Evolutionary conservation across 495 filamentous ascomycete species (phyloP).

Genomic region (Penicillium nucicola): DNA sequence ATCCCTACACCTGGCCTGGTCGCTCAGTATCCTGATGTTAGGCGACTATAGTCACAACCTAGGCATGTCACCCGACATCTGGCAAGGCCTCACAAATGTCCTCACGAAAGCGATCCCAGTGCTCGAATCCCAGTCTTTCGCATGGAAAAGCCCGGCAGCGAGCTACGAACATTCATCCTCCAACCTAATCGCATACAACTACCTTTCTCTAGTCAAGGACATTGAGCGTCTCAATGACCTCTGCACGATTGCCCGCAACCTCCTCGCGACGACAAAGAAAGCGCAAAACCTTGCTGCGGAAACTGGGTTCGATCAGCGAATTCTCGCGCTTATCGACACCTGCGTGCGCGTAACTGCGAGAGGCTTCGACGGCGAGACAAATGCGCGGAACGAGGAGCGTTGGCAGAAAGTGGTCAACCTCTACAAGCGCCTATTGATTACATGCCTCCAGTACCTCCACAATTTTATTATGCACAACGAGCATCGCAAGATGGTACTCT

Average conservation of each 20-base stretch:
- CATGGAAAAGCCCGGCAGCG: constrained; percentile 56
- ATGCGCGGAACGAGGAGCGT: constrained; percentile 59
- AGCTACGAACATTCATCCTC: constrained; percentile 55
- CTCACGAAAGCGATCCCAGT: constrained; percentile 59
- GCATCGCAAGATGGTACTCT: constrained; percentile 84
- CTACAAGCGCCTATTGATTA: constrained; percentile 85
- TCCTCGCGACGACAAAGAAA: constrained; percentile 75
- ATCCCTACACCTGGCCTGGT: background rate
- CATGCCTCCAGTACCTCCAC: constrained; percentile 83
- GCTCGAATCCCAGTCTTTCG: constrained; percentile 60
- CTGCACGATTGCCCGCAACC: constrained; percentile 79
- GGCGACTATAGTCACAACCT: constrained; percentile 33
- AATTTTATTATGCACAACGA: constrained; percentile 93
- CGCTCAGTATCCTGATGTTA: background rate
- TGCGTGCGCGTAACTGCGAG: constrained; percentile 86
- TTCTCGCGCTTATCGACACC: constrained; percentile 78
- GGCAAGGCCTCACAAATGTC: constrained; percentile 63
- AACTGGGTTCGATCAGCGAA: constrained; percentile 72
- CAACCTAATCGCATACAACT: constrained; percentile 75
- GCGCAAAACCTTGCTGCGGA: constrained; percentile 85
- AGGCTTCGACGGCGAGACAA: constrained; percentile 80
- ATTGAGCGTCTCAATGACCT: constrained; percentile 81
- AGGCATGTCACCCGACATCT: constrained; percentile 61
- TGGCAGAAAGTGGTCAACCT: constrained; percentile 73
- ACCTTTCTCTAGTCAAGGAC: constrained; percentile 71